Percentiles rank a stretch among this genome's conserved stretches.
Evolutionary conservation across 2,329 filamentous ascomycete genomes (phyloP).

Genomic region (Grosmannia serpens): DNA sequence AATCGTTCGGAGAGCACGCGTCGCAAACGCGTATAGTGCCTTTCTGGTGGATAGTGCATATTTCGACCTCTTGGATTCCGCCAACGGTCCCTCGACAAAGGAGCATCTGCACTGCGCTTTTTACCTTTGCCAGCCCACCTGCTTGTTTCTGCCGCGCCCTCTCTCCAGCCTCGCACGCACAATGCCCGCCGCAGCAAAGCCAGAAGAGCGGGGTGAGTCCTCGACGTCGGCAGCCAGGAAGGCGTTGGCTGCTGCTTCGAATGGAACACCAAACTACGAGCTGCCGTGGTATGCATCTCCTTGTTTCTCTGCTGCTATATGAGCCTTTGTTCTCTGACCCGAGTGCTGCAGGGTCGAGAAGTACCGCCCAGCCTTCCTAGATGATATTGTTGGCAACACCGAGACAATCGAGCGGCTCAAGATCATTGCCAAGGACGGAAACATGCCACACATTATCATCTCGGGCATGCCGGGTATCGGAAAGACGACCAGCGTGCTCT

Average conservation of each 20-base stretch:
- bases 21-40: slow-evolving; percentile 2
- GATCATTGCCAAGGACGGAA: slow-evolving; percentile 96
- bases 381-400: slow-evolving; percentile 95
- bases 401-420: slow-evolving; percentile 96
- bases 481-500: slow-evolving; percentile 93
- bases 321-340: not conserved
- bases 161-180: not conserved
- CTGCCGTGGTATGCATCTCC: slow-evolving; percentile 55
- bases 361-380: slow-evolving; percentile 86
- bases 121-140: not conserved
- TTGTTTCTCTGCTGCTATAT: not conserved
- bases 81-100: not conserved
- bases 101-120: not conserved
- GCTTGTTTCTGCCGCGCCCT: not conserved
- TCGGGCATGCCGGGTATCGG: slow-evolving; percentile 99
- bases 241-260: slow-evolving; percentile 36
- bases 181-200: slow-evolving; percentile 37
- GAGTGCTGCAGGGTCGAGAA: slow-evolving; percentile 73
- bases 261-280: slow-evolving; percentile 52
- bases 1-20: not conserved
- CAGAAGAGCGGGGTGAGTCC: slow-evolving; percentile 46
- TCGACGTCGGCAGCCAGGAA: slow-evolving; percentile 47
- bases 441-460: slow-evolving; percentile 99
- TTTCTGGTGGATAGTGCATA: not conserved
- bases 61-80: not conserved